These are phyloP conservation scores for Tricharina praecox DNA, from an alignment of 495 filamentous ascomycete species.

Conservation along the genomic window DNA sequence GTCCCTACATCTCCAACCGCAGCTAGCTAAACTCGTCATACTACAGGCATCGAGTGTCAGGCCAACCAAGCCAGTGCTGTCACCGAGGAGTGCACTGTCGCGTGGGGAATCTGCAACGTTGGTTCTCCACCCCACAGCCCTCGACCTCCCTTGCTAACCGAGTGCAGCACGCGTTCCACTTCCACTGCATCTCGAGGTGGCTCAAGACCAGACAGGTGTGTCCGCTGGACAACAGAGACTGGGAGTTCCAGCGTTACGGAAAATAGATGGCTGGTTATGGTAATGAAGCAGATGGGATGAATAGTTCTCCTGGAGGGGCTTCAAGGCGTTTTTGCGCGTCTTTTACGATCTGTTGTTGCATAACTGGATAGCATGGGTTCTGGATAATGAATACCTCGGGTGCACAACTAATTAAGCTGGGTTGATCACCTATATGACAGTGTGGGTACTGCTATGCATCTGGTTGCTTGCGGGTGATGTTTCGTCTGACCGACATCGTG, in stretches of 20 bases:
- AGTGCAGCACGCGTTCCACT: constrained; percentile 89
- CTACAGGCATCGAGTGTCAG: constrained; percentile 89
- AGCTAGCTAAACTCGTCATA: constrained; percentile 10
- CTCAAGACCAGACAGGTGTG: constrained; percentile 99
- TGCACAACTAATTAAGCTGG: no score
- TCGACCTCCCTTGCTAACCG: no score
- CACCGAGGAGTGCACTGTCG: constrained; percentile 94
- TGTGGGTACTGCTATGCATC: no score
- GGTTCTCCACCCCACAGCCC: constrained; percentile 30
- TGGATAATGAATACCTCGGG: no score
- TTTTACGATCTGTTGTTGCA: no score
- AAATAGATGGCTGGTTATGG: constrained; percentile 44
- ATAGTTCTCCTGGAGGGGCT: no score
- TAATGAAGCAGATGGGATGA: no score
- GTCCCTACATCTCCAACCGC: background rate
- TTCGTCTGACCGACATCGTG: no score
- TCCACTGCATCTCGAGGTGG: constrained; percentile 99
- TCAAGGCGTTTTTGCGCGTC: no score
- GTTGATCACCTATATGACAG: no score
- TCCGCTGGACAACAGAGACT: constrained; percentile 93
- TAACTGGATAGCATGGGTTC: no score
- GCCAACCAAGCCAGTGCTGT: constrained; percentile 98
- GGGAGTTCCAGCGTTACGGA: constrained; percentile 99
- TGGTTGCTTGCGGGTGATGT: no score
- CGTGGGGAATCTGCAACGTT: constrained; percentile 99